Evolutionary conservation across 768 basidiomycete genomes (phyloP), one percentile per base, ranked within the genome.

Genomic region (Krasilnikovozyma curviuscula): DNA sequence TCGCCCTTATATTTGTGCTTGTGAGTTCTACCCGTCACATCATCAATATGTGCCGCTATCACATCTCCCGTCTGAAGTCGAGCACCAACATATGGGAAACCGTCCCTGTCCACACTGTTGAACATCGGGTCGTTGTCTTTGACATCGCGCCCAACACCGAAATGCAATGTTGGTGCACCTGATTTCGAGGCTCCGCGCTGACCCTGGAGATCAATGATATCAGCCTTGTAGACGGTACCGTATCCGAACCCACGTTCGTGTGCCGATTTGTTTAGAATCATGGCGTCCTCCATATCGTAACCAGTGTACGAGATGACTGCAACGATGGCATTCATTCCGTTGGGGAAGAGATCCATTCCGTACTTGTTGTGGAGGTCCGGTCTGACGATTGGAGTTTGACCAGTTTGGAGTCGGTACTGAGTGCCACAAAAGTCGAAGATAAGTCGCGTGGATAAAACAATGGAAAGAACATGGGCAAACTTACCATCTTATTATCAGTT

Each of bases 301-400:
- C 93, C 93, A 3, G 93, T 98, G 62, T 98, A 98, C 1, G 93
- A 98, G 58, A 98, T 97, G 60, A 98, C 93, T n/a, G 93, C 93
- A 41, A 98, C 93, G 51, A 98, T 71, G 18, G 93, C 93, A 64
- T 98, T 98, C 38, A 82, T 95, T 14, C 93, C 93, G 58, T 89
- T 97, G 1, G 93, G 93, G 73, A 88, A 98, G 28, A 83, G 76
- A 65, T 98, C 93, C 82, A 98, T 93, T 38, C 83, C 91, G 66
- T 97, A 98, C 3, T 78, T 77, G 60, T 88, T 81, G 68, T 97
- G 85, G 34, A 97, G 66, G 23, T 69, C 73, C 12, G 93, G 93
- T 28, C 93, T 82, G 29, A 95, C 93, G 54, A 97, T 71, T 1
- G 93, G 93, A 25, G 77, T 86, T 64, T 98, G 93, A 3, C 88